These are phyloP conservation scores for Sclerospora graminicola DNA, from an alignment of 352 stramenopile genomes.

Conservation along the genomic window DNA sequence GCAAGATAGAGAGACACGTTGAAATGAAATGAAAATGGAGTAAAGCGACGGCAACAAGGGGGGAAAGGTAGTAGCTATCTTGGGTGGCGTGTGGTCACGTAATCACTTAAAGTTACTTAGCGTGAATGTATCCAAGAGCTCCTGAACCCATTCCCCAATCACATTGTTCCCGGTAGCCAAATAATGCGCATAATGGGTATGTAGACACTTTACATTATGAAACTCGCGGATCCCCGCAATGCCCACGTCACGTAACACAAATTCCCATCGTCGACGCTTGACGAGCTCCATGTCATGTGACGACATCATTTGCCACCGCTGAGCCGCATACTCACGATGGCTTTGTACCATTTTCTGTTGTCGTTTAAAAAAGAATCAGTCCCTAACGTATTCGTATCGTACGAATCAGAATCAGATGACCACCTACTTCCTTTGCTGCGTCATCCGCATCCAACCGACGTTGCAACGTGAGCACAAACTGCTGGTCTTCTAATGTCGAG, in stretches of 20 bases:
- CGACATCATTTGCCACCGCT: constrained; percentile 46
- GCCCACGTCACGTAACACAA: constrained; percentile 36
- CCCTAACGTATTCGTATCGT: no score
- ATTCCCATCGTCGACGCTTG: constrained; percentile 26
- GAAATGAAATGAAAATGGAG: no score
- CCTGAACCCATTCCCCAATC: constrained; percentile 56
- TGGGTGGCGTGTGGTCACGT: constrained; percentile 4
- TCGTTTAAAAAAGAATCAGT: no score
- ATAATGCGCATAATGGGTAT: constrained; percentile 67
- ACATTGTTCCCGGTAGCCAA: constrained; percentile 39
- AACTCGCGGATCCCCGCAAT: constrained; percentile 52
- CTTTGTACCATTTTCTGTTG: constrained; percentile 36
- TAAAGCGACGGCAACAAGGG: constrained; percentile 15
- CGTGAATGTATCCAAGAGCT: constrained; percentile 24
- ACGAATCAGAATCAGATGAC: no score
- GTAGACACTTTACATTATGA: constrained; percentile 57
- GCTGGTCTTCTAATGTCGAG: constrained; percentile 42
- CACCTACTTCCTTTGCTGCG: constrained; percentile 22
- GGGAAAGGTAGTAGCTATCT: constrained; percentile 5
- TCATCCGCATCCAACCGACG: constrained; percentile 27
- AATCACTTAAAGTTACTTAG: constrained; percentile 8
- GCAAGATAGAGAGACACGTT: background rate
- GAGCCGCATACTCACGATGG: constrained; percentile 33
- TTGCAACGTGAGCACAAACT: constrained; percentile 34
- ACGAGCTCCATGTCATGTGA: constrained; percentile 28